Base-by-base conservation (phyloP, 2,329 filamentous ascomycete genomes). In the Fusarium sp. region DNA sequence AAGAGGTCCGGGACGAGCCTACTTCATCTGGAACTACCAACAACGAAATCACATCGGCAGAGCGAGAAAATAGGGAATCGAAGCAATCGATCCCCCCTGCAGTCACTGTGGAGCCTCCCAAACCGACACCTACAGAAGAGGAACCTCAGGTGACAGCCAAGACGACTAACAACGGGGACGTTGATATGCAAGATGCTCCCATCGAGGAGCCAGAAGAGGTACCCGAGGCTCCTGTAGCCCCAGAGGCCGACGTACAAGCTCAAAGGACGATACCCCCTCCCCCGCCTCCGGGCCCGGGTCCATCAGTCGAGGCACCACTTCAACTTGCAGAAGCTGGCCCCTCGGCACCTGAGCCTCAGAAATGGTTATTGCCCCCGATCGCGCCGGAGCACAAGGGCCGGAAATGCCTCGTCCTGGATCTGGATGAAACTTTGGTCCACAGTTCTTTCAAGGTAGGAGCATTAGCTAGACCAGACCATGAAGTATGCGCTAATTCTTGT, bases 351-450 rank as follows among this genome's bases (percentile, higher is more conserved):
- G 78, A 77, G 55, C 71, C 41, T 76, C 84, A 70, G 78, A 88
- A 89, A 71, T 92, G 85, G 78, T 82, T 99, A 32, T 80, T 99
- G 51, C 93, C 93, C n/a, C 89, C 93, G 1, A 85, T 94, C 66
- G 83, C 88, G 36, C 89, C 92, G 25, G 89, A 91, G 69, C 87
- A 95, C 70, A 88, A 90, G 76, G 92, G 93, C 26, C 89, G 91
- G 73, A 99, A 99, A 77, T 99, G 95, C 71, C 81, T 99, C 36
- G 94, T 99, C 15, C 84, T 99, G 41, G 95, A 99, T 80, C 81
- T 99, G 60, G 95, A 99, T 69, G 95, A 99, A 77, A 99, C 95
- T 2, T 80, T 99, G 48, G 95, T 99, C 24, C 95, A 99, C 80
- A 98, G 95, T 77, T 98, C 95, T 69, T 99, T 99, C 80, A 99